Evolutionary conservation across 768 basidiomycete species (phyloP).

Genomic region (Pulveroboletus ravenelii): DNA sequence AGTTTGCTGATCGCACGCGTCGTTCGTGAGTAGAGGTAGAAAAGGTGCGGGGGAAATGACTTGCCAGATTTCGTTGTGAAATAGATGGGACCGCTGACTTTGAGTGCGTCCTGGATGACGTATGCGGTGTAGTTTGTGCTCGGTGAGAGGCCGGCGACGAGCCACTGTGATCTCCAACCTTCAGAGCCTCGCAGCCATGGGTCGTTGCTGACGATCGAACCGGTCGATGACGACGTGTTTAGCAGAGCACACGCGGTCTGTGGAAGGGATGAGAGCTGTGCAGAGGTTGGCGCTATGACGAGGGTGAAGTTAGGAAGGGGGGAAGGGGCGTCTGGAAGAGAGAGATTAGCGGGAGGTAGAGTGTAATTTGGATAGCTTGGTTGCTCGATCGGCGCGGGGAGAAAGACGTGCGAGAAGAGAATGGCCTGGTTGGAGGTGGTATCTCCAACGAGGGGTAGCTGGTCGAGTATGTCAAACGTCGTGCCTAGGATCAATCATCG

Average conservation of each 20-base stretch:
- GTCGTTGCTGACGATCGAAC: slow-evolving; percentile 39
- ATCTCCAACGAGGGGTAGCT: slow-evolving; percentile 62
- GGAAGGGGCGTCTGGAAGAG: slow-evolving; percentile 39
- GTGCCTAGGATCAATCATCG: slow-evolving; percentile 34
- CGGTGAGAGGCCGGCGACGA: slow-evolving; percentile 53
- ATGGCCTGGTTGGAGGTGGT: slow-evolving; percentile 69
- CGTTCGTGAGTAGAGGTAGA: neutral
- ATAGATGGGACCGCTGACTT: slow-evolving; percentile 63
- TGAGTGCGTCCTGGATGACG: slow-evolving; percentile 49
- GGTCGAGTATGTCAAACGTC: slow-evolving; percentile 41
- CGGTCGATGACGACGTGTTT: slow-evolving; percentile 33
- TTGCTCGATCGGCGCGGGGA: slow-evolving; percentile 21
- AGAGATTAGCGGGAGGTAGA: slow-evolving; percentile 53
- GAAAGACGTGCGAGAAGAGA: slow-evolving; percentile 61
- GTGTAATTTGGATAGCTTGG: slow-evolving; percentile 75
- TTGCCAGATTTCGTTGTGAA: slow-evolving; percentile 73
- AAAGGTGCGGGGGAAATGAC: slow-evolving; percentile 14
- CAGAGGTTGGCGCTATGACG: slow-evolving; percentile 48
- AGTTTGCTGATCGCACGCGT: slow-evolving; percentile 38
- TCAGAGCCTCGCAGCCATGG: slow-evolving; percentile 52
- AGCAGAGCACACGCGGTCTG: slow-evolving; percentile 60
- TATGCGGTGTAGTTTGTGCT: slow-evolving; percentile 79
- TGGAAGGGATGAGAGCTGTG: slow-evolving; percentile 38
- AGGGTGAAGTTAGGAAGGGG: slow-evolving; percentile 49
- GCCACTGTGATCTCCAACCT: slow-evolving; percentile 70